Percentiles rank a stretch among this genome's conserved stretches.
phyloP scores from a whole-genome alignment of 148 eudicot genomes.

The Fallopia convolvulus region DNA sequence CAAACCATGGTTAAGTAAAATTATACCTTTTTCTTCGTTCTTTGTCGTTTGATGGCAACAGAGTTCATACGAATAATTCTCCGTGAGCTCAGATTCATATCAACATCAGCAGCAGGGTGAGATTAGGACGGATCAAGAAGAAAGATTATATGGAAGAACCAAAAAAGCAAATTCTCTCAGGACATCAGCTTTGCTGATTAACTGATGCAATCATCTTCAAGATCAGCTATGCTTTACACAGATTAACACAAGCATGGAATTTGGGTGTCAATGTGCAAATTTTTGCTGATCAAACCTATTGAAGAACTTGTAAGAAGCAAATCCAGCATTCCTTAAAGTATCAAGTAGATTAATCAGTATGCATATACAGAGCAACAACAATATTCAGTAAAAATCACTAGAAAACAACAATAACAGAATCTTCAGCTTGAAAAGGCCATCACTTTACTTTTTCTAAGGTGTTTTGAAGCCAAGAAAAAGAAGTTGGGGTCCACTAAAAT shows the following conservation, averaged over 20 bases:
- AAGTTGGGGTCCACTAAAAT: neutral
- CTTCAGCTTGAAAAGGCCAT: neutral
- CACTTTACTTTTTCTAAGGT: neutral
- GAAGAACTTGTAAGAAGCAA: neutral
- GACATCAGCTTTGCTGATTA: neutral
- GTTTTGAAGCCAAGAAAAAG: neutral
- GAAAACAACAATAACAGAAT: slow-evolving; percentile 1
- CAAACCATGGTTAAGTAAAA: neutral
- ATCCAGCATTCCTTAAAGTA: neutral
- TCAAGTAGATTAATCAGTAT: neutral
- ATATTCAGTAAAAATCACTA: neutral
- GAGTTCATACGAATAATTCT: neutral
- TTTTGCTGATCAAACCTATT: no score
- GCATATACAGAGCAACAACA: neutral
- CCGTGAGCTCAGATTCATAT: neutral
- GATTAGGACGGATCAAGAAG: neutral
- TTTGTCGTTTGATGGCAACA: neutral
- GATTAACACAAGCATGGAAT: neutral
- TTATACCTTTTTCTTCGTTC: neutral
- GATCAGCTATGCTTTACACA: neutral
- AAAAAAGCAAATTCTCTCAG: neutral
- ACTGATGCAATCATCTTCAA: neutral
- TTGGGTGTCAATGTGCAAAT: neutral
- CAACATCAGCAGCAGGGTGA: neutral
- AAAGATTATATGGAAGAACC: neutral